Percentiles rank a stretch among this genome's conserved stretches.
phyloP scores from a whole-genome alignment of 2,329 filamentous ascomycete species.

The Nectriaceae sp. region DNA sequence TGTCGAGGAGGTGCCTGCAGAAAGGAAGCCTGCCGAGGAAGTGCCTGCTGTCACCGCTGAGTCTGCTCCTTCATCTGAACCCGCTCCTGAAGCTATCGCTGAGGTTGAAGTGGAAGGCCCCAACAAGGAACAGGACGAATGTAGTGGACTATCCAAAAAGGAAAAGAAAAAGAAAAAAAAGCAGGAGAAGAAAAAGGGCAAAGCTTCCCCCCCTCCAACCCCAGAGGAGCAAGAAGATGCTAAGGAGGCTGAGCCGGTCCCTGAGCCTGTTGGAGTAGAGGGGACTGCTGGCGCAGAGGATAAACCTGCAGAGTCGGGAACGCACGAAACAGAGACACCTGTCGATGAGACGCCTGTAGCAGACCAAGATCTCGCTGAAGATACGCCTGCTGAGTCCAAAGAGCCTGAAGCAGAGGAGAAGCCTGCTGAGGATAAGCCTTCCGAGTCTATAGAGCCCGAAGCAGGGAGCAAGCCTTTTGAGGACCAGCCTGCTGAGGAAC shows the following conservation, averaged over 20 bases:
- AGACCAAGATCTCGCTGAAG: neutral
- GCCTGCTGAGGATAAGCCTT: neutral
- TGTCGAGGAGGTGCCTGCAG: neutral
- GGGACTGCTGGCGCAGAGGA: neutral
- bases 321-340: neutral
- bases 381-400: neutral
- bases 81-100: no score
- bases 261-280: neutral
- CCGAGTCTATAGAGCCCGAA: neutral
- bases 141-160: no score
- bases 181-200: no score
- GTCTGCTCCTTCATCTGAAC: neutral
- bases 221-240: no score
- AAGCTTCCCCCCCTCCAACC: no score
- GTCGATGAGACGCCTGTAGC: conserved; percentile 1
- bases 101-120: no score
- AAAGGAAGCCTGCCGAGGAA: neutral
- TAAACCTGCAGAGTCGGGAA: neutral
- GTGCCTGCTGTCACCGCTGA: neutral
- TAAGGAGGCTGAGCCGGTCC: no score
- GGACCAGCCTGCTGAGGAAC: conserved; percentile 4
- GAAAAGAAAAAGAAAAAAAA: no score
- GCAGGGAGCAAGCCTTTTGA: conserved; percentile 1
- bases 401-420: neutral
- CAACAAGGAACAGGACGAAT: no score